These are phyloP conservation scores for Oryza glaberrima DNA, from an alignment of 176 grass and related monocot genomes.

Conservation along the genomic window DNA sequence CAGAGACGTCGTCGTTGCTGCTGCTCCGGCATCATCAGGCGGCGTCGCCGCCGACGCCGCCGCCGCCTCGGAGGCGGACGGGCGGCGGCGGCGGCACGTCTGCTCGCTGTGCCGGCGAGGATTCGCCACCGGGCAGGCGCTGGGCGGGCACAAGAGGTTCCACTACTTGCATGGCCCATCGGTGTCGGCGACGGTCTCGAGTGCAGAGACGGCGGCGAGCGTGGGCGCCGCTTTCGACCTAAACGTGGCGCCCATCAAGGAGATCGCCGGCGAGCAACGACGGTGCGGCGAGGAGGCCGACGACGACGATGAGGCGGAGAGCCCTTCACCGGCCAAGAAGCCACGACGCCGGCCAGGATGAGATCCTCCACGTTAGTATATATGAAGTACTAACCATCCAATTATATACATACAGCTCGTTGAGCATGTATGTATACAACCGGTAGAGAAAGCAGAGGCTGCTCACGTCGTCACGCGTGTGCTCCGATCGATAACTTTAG, in stretches of 20 bases:
- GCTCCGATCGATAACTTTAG: too few relatives aligned
- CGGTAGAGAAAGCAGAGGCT: too few relatives aligned
- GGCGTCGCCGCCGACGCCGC: neutral
- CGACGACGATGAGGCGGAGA: constrained; percentile 42
- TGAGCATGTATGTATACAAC: too few relatives aligned
- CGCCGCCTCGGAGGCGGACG: neutral
- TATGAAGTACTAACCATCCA: neutral
- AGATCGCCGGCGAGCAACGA: neutral
- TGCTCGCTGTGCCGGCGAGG: constrained; percentile 58
- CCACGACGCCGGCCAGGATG: neutral
- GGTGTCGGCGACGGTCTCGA: constrained; percentile 17
- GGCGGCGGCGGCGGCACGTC: constrained; percentile 22
- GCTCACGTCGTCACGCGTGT: too few relatives aligned
- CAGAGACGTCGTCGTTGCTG: neutral
- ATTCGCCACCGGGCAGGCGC: constrained; percentile 66
- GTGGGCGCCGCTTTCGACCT: constrained; percentile 51
- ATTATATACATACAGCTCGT: too few relatives aligned
- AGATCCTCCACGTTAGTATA: neutral
- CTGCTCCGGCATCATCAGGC: neutral
- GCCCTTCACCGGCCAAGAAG: constrained; percentile 51
- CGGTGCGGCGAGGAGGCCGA: constrained; percentile 15
- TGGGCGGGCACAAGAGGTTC: constrained; percentile 75
- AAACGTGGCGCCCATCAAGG: constrained; percentile 45
- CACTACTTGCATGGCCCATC: constrained; percentile 62
- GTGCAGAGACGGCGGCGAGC: constrained; percentile 21